phyloP scores from a whole-genome alignment of 2,329 filamentous ascomycete species.

The Fusarium sublunatum region DNA sequence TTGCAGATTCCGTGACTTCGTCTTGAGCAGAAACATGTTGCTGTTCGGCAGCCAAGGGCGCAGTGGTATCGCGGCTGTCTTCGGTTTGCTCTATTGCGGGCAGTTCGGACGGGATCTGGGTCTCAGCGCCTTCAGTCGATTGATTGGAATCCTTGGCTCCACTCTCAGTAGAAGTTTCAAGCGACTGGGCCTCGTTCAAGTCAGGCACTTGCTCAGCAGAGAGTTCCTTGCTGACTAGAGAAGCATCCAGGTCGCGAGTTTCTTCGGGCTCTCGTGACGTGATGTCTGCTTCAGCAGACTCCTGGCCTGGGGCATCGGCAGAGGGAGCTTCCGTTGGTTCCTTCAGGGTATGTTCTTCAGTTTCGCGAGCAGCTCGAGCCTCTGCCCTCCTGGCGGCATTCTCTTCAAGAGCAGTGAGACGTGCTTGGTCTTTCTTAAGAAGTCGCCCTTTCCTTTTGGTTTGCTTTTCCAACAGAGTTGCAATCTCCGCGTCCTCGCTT shows the following conservation, averaged over 20 bases:
- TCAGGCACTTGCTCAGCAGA: background rate
- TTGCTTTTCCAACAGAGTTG: constrained; percentile 57
- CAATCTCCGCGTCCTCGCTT: constrained; percentile 49
- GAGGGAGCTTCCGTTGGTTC: constrained; percentile 19
- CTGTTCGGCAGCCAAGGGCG: background rate
- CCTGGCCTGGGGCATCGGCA: constrained; percentile 1
- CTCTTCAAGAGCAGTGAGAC: constrained; percentile 34
- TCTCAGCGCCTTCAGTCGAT: constrained; percentile 6
- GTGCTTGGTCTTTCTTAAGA: constrained; percentile 38
- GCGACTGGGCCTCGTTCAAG: background rate
- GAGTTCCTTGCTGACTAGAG: constrained; percentile 3
- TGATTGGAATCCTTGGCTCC: background rate
- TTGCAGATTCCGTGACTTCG: constrained; percentile 23
- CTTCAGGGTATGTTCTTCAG: constrained; percentile 32
- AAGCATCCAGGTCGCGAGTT: background rate
- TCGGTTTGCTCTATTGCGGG: background rate
- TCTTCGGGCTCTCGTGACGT: constrained; percentile 5
- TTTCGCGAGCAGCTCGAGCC: constrained; percentile 45
- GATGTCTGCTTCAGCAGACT: constrained; percentile 1
- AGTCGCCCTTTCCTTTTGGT: constrained; percentile 37
- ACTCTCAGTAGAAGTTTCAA: constrained; percentile 2
- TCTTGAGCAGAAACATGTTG: constrained; percentile 32
- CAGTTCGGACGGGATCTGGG: background rate
- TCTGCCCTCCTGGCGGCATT: constrained; percentile 41
- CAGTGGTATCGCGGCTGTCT: background rate